These are phyloP conservation scores for Metschnikowia chrysomelidarum DNA, from an alignment of 805 yeast genomes.

Conservation along the genomic window DNA sequence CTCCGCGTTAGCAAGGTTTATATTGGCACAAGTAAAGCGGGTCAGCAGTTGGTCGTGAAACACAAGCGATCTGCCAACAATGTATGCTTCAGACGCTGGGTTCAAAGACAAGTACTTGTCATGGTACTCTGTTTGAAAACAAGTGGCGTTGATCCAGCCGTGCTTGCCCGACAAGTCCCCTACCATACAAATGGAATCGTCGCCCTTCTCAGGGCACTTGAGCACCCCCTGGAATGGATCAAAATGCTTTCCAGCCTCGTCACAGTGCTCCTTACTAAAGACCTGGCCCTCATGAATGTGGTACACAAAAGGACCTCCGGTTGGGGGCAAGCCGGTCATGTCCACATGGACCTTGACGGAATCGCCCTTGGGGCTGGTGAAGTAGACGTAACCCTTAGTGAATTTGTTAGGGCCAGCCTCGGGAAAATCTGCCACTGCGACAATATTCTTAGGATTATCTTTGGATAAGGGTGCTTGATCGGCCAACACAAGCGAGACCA, in stretches of 20 bases:
- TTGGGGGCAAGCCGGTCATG: conserved; percentile 63
- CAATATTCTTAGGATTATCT: conserved; percentile 48
- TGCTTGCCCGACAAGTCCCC: conserved; percentile 81
- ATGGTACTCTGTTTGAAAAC: conserved; percentile 59
- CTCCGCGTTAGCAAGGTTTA: conserved; percentile 18
- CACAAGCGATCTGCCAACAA: conserved; percentile 52
- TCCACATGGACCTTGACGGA: conserved; percentile 66
- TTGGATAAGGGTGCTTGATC: conserved; percentile 50
- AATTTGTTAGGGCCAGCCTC: conserved; percentile 14
- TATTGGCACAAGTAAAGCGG: conserved; percentile 20
- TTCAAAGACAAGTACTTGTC: conserved; percentile 68
- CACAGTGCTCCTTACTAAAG: conserved; percentile 50
- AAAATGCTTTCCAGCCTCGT: conserved; percentile 53
- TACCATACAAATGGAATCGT: conserved; percentile 60
- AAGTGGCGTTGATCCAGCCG: conserved; percentile 68
- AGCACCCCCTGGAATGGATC: conserved; percentile 60
- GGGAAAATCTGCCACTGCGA: conserved; percentile 59
- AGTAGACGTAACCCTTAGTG: conserved; percentile 45
- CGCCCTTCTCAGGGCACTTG: conserved; percentile 48
- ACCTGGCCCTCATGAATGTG: conserved; percentile 64
- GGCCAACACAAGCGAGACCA: conserved; percentile 20
- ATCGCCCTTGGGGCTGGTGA: conserved; percentile 56
- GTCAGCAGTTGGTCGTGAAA: conserved; percentile 15
- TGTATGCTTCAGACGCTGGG: conserved; percentile 51
- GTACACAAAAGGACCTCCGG: conserved; percentile 66